These are phyloP conservation scores for Spergularia marina DNA, from an alignment of 148 eudicot species.

Conservation along the genomic window DNA sequence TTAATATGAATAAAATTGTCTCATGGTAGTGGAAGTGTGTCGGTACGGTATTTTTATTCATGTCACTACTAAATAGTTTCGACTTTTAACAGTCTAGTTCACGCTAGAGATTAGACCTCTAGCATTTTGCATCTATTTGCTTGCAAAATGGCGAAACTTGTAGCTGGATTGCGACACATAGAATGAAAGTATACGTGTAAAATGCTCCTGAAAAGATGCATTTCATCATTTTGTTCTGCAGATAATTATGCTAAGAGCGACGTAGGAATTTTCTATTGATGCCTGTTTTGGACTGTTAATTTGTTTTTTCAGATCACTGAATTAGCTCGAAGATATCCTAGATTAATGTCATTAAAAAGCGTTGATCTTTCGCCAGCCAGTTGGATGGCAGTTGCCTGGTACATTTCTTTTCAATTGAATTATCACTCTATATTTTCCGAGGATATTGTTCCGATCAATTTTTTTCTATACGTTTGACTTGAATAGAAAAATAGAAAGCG, in stretches of 20 bases:
- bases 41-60: too few relatives aligned
- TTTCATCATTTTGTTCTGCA: neutral
- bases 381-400: slow-evolving; percentile 97
- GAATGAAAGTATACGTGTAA: neutral
- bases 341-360: slow-evolving; percentile 74
- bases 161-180: slow-evolving; percentile 12
- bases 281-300: neutral
- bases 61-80: too few relatives aligned
- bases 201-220: neutral
- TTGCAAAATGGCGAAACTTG: neutral
- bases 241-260: neutral
- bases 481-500: too few relatives aligned
- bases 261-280: slow-evolving; percentile 14
- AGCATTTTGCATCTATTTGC: too few relatives aligned
- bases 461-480: too few relatives aligned
- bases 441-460: too few relatives aligned
- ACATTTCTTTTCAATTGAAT: neutral
- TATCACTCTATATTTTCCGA: too few relatives aligned
- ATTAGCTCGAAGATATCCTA: slow-evolving; percentile 65
- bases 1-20: too few relatives aligned
- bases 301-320: slow-evolving; percentile 50
- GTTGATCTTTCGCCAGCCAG: slow-evolving; percentile 94
- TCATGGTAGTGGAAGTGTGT: too few relatives aligned
- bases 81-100: too few relatives aligned
- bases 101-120: too few relatives aligned